These are phyloP conservation scores for Mycena kentingensis DNA, from an alignment of 768 basidiomycete species.

Conservation along the genomic window DNA sequence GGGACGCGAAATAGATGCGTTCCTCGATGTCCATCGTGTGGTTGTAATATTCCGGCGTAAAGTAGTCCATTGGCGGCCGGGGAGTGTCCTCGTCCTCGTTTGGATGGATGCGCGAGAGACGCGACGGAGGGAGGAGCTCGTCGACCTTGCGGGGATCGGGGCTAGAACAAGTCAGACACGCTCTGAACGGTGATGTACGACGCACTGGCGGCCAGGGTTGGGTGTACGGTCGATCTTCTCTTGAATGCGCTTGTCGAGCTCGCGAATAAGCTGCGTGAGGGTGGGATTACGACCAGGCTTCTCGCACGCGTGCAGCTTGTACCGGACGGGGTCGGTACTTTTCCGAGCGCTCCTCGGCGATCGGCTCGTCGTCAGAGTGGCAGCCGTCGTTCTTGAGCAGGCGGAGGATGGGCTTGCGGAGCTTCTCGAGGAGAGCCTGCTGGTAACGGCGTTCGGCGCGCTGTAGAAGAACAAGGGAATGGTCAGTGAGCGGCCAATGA, in stretches of 20 bases:
- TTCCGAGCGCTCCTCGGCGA: not conserved
- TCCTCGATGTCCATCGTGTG: not conserved
- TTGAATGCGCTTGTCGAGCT: not conserved
- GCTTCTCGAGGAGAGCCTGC: not conserved
- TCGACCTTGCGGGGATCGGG: not conserved
- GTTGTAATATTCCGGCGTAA: not conserved
- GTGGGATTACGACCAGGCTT: not conserved
- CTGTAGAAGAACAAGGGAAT: no score
- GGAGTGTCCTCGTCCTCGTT: not conserved
- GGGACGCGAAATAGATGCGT: not conserved
- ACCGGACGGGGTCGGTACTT: not conserved
- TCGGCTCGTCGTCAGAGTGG: not conserved
- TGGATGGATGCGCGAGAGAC: not conserved
- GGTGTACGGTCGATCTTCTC: not conserved
- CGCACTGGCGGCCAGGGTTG: not conserved
- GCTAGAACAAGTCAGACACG: not conserved
- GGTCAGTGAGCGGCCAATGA: not conserved
- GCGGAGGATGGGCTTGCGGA: not conserved
- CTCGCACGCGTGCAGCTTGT: not conserved
- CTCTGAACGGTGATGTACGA: not conserved
- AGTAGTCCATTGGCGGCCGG: not conserved
- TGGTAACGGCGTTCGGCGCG: not conserved
- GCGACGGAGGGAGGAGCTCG: not conserved
- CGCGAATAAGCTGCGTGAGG: not conserved
- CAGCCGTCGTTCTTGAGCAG: not conserved